phyloP scores from a whole-genome alignment of 1,284 basidiomycete species.

The Cryptococcus sp. region DNA sequence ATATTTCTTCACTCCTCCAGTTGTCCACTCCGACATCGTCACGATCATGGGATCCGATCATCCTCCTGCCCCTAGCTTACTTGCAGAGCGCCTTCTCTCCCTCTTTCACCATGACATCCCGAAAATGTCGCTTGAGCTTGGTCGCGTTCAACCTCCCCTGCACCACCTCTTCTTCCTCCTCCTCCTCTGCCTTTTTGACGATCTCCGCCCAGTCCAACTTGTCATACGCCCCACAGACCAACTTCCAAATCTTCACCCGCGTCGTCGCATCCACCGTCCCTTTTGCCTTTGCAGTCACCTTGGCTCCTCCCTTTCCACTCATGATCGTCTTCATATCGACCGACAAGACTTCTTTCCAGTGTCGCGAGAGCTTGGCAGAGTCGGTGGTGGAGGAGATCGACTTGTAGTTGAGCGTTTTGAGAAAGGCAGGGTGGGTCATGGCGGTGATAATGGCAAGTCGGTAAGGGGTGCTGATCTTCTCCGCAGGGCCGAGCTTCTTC shows the following conservation, averaged over 20 bases:
- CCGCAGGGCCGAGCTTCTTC: constrained; percentile 18
- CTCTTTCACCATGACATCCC: constrained; percentile 30
- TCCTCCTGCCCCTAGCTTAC: too few species aligned
- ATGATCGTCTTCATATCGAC: constrained; percentile 13
- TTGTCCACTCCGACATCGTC: too few species aligned
- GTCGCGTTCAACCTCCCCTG: constrained; percentile 8
- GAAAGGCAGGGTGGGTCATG: constrained; percentile 10
- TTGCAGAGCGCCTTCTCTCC: too few species aligned
- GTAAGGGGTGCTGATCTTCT: constrained; percentile 16
- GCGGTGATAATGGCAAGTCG: constrained; percentile 19
- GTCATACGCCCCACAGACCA: constrained; percentile 1
- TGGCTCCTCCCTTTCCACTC: constrained; percentile 2
- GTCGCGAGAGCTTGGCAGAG: constrained; percentile 17
- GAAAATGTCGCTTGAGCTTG: constrained; percentile 32
- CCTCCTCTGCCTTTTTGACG: constrained; percentile 12
- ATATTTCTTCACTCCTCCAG: too few species aligned
- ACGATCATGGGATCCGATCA: too few species aligned
- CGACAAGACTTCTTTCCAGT: constrained; percentile 32
- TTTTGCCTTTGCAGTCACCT: neutral
- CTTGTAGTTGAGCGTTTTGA: constrained; percentile 13
- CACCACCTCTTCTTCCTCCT: constrained; percentile 15
- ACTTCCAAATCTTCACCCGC: constrained; percentile 10
- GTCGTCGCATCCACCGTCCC: neutral
- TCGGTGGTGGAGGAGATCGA: constrained; percentile 2
- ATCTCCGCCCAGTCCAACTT: constrained; percentile 17